Evolutionary conservation across 2,329 filamentous ascomycete genomes (phyloP), one percentile per base, ranked within the genome.

Genomic region (Thielaviopsis punctulata): DNA sequence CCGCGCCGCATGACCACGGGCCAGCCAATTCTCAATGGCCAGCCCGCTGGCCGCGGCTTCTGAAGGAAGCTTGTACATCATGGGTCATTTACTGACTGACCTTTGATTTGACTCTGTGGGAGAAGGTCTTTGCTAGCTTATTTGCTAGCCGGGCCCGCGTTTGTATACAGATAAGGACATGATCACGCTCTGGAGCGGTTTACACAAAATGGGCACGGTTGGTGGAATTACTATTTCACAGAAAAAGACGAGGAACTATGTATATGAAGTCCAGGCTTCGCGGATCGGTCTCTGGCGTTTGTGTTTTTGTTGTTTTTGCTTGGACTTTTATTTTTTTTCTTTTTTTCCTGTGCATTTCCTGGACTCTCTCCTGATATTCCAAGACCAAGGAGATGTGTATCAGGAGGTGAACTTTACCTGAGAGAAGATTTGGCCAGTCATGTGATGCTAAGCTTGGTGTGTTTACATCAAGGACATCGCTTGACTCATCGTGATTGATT

Each of bases 21-120:
- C 46, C 53, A 55, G 25, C 23, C 53, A 3, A 55, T 55, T 41
- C 53, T 51, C 9, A 52, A 49, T 15, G 53, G 53, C 13, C 53
- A 55, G 45, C 44, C 30, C 5, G 24, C 50, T 21, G 50, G 50
- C 22, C 50, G 50, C 5, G 27, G 44, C 12, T 52, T 52, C 19
- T 19, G 21, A 25, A 22, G n/a, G n/a, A 19, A n/a, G 6, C 13
- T 19, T 19, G 22, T n/a, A 45, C 15, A 45, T 45, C 43, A 21
- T 45, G 12, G 19, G 19, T 27, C 25, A 9, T 9, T 19, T 15
- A 8, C 19, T n/a, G 15, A 41, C 8, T 5, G 19, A 19, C 13
- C 36, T 9, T 41, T 41, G n/a, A 15, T 15, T 41, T 41, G 36
- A 18, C 9, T n/a, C 5, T 7, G n/a, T 15, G 13, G 7, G n/a